Evolutionary conservation across 2,329 filamentous ascomycete genomes (phyloP), one percentile per base, ranked within the genome.

Genomic region (Reticulascus tulasneorum): DNA sequence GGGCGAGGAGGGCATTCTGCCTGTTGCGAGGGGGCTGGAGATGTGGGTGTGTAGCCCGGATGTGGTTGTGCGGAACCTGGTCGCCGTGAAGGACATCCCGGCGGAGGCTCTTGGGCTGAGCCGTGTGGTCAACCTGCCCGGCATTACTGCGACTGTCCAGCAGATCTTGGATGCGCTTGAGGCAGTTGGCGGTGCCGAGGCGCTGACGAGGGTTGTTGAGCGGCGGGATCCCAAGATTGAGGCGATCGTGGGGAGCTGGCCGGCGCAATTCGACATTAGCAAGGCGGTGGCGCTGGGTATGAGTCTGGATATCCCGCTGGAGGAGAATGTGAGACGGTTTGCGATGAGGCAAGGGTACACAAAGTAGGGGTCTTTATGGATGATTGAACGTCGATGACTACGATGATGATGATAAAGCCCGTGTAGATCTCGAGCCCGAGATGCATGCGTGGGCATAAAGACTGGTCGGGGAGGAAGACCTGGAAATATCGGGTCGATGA

Each of bases 231-330:
- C 63, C 19, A 60, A 61, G 24, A 48, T 69, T 13, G 64, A 71
- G 48, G 60, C 58, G 33, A 73, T 78, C 40, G 69, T 78, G 11
- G 64, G 66, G 39, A 67, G 64, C 12, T 78, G 74, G 75, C 71
- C 74, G n/a, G 60, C 68, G 7, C 57, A 60, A 29, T 72, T 76
- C 41, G 65, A 75, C 42, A 67, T 60, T 7, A 53, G 59, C 2
- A 68, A 71, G 42, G 80, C 79, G 5, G 62, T 66, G 40, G 54
- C 59, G 8, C 52, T 84, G 35, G 76, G 75, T 0, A 66, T 77
- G 42, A 51, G 58, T 32, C 57, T 59, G 2, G 75, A 79, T 54
- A 37, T 36, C 12, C 11, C 40, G 6, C 35, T 42, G 13, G 20
- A 36, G 20, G 28, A 40, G 15, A 37, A 36, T 1, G 40, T 42